A percentile compares a stretch with the other conserved stretches of the same genome.
Conservation (phyloP, 2,329 filamentous ascomycete species). For the Scedosporium boydii region DNA sequence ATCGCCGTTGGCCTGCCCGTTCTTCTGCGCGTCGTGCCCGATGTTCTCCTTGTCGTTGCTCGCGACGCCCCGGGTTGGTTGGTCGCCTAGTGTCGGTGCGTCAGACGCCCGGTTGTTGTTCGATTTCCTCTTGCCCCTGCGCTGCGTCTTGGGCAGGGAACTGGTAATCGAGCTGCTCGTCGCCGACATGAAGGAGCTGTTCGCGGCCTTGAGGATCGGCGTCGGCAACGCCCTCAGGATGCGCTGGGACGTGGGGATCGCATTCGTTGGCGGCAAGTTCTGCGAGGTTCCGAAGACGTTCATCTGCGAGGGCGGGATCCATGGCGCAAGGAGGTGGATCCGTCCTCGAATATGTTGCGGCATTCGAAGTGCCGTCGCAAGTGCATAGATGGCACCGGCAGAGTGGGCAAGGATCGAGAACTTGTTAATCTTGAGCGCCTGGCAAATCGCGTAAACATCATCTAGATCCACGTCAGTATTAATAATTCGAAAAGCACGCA, state of each 20-base stretch:
- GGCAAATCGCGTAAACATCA: conserved; percentile 90
- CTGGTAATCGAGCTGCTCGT: conserved; percentile 80
- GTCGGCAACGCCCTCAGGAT: conserved; percentile 85
- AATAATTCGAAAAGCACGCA: not conserved
- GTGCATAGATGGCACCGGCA: conserved; percentile 92
- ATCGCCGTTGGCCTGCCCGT: conserved; percentile 12
- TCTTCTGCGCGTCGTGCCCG: conserved; percentile 14
- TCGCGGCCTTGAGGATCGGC: conserved; percentile 85
- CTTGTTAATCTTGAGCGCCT: conserved; percentile 82
- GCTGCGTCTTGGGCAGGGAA: conserved; percentile 58
- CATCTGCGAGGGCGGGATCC: conserved; percentile 95
- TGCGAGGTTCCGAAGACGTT: conserved; percentile 66
- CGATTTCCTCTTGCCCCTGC: conserved; percentile 51
- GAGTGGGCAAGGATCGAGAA: conserved; percentile 96
- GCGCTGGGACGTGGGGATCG: conserved; percentile 83
- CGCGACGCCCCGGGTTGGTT: conserved; percentile 14
- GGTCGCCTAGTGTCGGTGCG: conserved; percentile 20
- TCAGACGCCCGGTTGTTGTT: conserved; percentile 24
- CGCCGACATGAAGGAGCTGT: conserved; percentile 88
- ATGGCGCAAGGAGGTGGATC: conserved; percentile 88
- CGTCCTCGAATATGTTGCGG: conserved; percentile 90
- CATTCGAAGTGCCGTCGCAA: conserved; percentile 90
- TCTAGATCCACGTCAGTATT: conserved; percentile 19
- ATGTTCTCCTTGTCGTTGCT: conserved; percentile 43
- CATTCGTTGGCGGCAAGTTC: conserved; percentile 68